Base-by-base conservation (phyloP, 192 early-diverging fungal genomes). In the Umbelopsis isabellina region DNA sequence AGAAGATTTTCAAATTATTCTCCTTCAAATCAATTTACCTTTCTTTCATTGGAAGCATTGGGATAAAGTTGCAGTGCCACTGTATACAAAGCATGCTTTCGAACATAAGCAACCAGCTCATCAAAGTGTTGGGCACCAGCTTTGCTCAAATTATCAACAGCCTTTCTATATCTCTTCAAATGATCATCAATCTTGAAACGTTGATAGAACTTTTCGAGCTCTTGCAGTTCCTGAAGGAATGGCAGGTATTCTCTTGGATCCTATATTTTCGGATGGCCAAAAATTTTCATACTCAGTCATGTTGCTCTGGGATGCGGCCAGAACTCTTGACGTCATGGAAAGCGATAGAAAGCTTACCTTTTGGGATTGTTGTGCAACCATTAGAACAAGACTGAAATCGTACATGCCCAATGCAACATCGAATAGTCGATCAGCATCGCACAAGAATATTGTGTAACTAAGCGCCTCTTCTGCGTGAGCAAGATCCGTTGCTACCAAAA, bases 351-450 rank as follows among this genome's bases (percentile, higher is more conserved):
- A 1, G 13, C n/a, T 23, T 70, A 84, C 87, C 83, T 92, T 97
- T 68, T 99, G 96, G 23, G 93, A 93, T 79, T 94, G 92, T 75
- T 98, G 95, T n/a, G 96, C 97, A 41, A 98, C 94, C 90, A 96
- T 91, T 33, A 99, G 76, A 1, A 95, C 94, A 33, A 99, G 80
- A 15, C 88, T 81, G 75, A 99, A 93, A 69, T 99, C 94, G 73
- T 99, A 99, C 85, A 96, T 90, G 9, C 94, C 95, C 68, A 99
- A 76, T 1, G 96, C 96, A 2, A 97, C 91, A 68, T 97, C 85
- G 70, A 93, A 99, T 1, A 98, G 86, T 21, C 84, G 85, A 72
- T 97, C 89, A 51, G 92, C 93, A 72, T 99, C 91, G 7, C 89
- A 91, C 64, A 99, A 86, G 78, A 98, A 98, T 58, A 98, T 91